Base-by-base conservation (phyloP, 1,284 basidiomycete genomes). In the Spongiforma sp. region DNA sequence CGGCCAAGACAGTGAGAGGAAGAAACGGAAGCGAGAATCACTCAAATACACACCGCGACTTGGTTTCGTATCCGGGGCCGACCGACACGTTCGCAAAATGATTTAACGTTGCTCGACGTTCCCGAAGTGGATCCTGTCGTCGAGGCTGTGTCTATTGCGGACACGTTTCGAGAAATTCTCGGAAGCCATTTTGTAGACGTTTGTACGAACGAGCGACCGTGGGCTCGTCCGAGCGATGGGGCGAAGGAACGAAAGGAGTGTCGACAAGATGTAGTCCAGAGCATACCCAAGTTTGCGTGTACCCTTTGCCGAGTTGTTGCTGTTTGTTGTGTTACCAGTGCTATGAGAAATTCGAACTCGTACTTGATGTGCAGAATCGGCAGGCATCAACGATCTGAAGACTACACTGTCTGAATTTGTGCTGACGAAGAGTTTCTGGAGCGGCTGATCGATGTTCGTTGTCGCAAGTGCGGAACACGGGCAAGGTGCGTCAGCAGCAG, bases 1-100 rank as follows among this genome's bases (percentile, higher is more conserved):
- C 50, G 6, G 11, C n/a, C 24, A 8, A 30, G 15, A n/a, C 37
- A 4, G 46, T 62, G n/a, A 62, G 54, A 60, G 33, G 54, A 24
- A 52, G n/a, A n/a, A 4, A 2, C 1, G 33, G 10, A 21, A 9
- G 17, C 39, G 21, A 34, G 14, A 1, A 15, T 57, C 24, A n/a
- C 5, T 8, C 0, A 28, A 15, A 58, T 26, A 68, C 83, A 52
- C 58, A 83, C 82, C 34, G 78, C 60, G 11, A 83, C 69, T 62
- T 84, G 83, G 21, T 74, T 78, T 36, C 77, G 63, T 67, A 81
- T 73, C 21, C 69, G 68, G n/a, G 82, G 79, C 26, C 73, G 67
- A 60, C 73, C 69, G 54, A 84, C 69, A 5, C 71, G 71, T 24
- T 80, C 79, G 30, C 70, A 68, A 61, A 83, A 83, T 3, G 79